Evolutionary conservation across 371 early-diverging fungal species (phyloP).

Genomic region (Smittium mucronatum): DNA sequence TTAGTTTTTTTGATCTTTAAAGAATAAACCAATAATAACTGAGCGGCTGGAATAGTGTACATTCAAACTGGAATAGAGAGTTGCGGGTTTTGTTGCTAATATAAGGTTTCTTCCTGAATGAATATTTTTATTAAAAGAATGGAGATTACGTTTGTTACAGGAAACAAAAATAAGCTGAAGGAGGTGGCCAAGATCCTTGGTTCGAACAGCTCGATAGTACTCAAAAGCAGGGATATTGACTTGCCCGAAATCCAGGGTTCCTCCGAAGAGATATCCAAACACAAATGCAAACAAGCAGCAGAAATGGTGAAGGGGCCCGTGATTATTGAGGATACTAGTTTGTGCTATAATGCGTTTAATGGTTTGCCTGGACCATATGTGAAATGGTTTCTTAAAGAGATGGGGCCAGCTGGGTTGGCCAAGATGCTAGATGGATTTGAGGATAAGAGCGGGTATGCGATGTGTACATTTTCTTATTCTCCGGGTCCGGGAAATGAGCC

Average conservation of each 20-base stretch:
- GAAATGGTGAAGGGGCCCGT: constrained; percentile 32
- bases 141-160: constrained; percentile 47
- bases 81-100: too few relatives aligned
- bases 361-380: constrained; percentile 86
- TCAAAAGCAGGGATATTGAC: constrained; percentile 58
- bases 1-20: too few relatives aligned
- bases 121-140: not conserved
- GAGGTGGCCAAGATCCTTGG: constrained; percentile 78
- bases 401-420: constrained; percentile 67
- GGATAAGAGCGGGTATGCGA: constrained; percentile 70
- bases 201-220: constrained; percentile 37
- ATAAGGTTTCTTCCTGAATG: not conserved
- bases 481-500: constrained; percentile 73
- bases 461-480: constrained; percentile 83
- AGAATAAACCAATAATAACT: too few relatives aligned
- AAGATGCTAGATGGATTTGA: constrained; percentile 75
- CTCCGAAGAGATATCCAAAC: constrained; percentile 50
- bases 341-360: constrained; percentile 85
- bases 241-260: constrained; percentile 82
- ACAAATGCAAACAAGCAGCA: constrained; percentile 68
- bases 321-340: constrained; percentile 86
- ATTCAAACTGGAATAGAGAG: too few relatives aligned
- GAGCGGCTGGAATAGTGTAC: too few relatives aligned
- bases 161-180: constrained; percentile 83
- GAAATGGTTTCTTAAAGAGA: constrained; percentile 83